Percentiles rank a stretch among this genome's conserved stretches.
These are phyloP conservation scores for Umbilicaria muhlenbergii DNA, from an alignment of 495 filamentous ascomycete species.

Conservation along the genomic window DNA sequence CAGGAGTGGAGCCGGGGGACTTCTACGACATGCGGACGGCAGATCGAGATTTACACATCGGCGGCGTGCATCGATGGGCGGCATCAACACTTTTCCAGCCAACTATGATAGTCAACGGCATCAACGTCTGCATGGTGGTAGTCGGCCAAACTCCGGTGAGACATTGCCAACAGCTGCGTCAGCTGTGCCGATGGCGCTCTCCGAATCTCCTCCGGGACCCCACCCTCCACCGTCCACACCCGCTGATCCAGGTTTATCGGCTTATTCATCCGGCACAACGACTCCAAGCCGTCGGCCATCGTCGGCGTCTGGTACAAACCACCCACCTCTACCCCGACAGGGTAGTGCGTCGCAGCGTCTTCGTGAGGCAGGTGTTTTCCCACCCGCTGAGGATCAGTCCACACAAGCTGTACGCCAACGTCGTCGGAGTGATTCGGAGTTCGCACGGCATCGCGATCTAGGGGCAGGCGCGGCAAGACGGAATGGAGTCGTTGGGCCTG, in stretches of 20 bases:
- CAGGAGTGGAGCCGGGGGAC: conserved; percentile 22
- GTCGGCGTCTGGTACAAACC: conserved; percentile 28
- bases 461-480: conserved; percentile 47
- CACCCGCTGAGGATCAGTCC: conserved; percentile 16
- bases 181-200: conserved; percentile 25
- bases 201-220: conserved; percentile 45
- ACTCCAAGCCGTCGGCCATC: conserved; percentile 39
- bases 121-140: conserved; percentile 21
- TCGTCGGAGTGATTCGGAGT: conserved; percentile 46
- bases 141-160: conserved; percentile 2
- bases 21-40: conserved; percentile 23
- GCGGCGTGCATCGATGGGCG: conserved; percentile 34
- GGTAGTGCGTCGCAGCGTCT: conserved; percentile 4
- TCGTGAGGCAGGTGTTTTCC: conserved; percentile 6
- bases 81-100: conserved; percentile 20
- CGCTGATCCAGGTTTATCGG: conserved; percentile 43
- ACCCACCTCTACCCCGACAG: conserved; percentile 2
- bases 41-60: conserved; percentile 36
- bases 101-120: conserved; percentile 35
- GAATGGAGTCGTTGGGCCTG: conserved; percentile 54
- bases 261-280: conserved; percentile 38
- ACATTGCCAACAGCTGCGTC: conserved; percentile 5
- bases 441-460: conserved; percentile 39
- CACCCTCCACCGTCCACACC: conserved; percentile 55
- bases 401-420: conserved; percentile 28